These are phyloP conservation scores for Cryphonectria radicalis DNA, from an alignment of 2,329 filamentous ascomycete species.

Conservation along the genomic window DNA sequence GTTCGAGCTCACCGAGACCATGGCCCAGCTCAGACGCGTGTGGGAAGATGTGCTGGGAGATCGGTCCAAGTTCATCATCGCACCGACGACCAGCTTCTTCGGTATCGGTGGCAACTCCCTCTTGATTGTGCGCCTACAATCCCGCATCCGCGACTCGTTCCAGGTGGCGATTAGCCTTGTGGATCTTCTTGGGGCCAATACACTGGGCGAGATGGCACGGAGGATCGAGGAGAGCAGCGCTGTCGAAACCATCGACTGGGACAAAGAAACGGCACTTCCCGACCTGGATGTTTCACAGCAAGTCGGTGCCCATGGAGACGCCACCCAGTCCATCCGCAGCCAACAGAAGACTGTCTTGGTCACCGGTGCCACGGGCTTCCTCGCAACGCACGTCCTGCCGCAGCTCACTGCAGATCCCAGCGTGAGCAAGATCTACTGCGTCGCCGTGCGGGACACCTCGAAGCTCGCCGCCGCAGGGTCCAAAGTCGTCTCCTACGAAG, in stretches of 20 bases:
- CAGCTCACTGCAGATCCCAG: constrained; percentile 38
- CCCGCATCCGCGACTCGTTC: constrained; percentile 28
- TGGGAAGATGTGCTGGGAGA: not conserved
- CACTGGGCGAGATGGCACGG: constrained; percentile 45
- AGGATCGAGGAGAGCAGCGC: constrained; percentile 20
- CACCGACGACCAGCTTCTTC: constrained; percentile 45
- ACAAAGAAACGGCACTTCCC: constrained; percentile 32
- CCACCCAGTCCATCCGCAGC: not conserved
- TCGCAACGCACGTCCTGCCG: constrained; percentile 44
- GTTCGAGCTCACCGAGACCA: not conserved
- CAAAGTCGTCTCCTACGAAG: not conserved
- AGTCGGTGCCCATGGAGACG: not conserved
- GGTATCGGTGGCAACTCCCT: constrained; percentile 47
- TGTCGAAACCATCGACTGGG: constrained; percentile 16
- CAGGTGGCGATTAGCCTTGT: constrained; percentile 33
- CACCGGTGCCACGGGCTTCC: constrained; percentile 40
- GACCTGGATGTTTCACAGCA: not conserved
- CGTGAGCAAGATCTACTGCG: constrained; percentile 46
- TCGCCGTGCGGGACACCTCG: constrained; percentile 42
- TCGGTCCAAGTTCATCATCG: not conserved
- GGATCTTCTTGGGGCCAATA: constrained; percentile 44
- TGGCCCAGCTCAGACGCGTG: not conserved
- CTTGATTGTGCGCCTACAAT: constrained; percentile 43
- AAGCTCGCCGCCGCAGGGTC: not conserved
- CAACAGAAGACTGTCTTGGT: not conserved